A percentile compares a stretch with the other conserved stretches of the same genome.
Evolutionary conservation across 2,329 filamentous ascomycete genomes (phyloP).

Genomic region (Claviceps sp.): DNA sequence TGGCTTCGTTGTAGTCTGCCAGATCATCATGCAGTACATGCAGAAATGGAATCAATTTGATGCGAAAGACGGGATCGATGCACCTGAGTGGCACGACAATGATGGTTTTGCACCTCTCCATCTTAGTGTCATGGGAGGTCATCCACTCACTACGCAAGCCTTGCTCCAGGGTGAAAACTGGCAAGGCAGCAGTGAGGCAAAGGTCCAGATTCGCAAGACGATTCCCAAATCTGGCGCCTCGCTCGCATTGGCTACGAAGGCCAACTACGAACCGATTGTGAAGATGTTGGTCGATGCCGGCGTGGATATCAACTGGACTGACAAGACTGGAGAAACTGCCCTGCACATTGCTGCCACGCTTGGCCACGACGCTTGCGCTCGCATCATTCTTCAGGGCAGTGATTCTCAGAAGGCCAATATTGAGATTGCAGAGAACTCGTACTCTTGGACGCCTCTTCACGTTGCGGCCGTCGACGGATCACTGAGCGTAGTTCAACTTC

Average conservation of each 20-base stretch:
- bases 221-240: conserved; percentile 79
- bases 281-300: conserved; percentile 78
- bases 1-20: conserved; percentile 81
- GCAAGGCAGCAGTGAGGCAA: conserved; percentile 49
- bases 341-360: conserved; percentile 85
- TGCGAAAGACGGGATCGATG: conserved; percentile 74
- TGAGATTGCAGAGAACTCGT: conserved; percentile 68
- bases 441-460: conserved; percentile 91
- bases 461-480: conserved; percentile 86
- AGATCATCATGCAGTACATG: conserved; percentile 78
- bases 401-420: conserved; percentile 59
- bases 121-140: conserved; percentile 81
- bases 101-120: conserved; percentile 88
- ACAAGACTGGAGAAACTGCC: conserved; percentile 80
- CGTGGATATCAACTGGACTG: conserved; percentile 86
- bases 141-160: conserved; percentile 70
- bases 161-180: conserved; percentile 72
- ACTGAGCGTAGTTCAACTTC: conserved; percentile 56
- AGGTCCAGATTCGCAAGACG: conserved; percentile 50
- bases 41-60: conserved; percentile 81
- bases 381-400: conserved; percentile 58
- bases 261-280: conserved; percentile 75
- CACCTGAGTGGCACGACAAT: conserved; percentile 76
- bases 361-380: conserved; percentile 69
- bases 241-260: conserved; percentile 74